Percentiles rank a stretch among this genome's conserved stretches.
Conservation (phyloP, 306 rosid genomes). For the Rosa lucieae region DNA sequence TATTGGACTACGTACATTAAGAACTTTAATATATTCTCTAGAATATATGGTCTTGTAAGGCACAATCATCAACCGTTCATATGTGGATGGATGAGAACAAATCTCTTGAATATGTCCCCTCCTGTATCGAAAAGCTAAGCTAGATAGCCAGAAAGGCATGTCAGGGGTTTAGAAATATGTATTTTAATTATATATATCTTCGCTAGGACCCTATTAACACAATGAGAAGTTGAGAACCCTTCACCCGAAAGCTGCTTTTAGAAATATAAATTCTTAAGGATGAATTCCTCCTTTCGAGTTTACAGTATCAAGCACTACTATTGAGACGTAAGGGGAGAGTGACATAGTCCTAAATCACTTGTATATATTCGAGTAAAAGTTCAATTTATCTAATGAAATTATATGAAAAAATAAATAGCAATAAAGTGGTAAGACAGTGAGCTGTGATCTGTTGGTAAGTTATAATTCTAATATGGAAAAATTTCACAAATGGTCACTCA, state of each 20-base stretch:
- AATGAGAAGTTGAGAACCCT: not conserved
- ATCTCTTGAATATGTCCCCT: not conserved
- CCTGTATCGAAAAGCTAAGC: not conserved
- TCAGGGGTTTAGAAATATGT: not conserved
- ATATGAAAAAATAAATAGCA: too few species aligned
- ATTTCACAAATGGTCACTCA: too few species aligned
- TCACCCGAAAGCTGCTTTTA: not conserved
- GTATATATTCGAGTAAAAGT: too few species aligned
- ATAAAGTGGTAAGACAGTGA: too few species aligned
- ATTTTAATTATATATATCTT: too few species aligned
- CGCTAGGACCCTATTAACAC: not conserved
- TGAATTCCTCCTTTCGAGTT: not conserved
- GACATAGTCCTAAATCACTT: not conserved
- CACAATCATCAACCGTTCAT: slow-evolving; percentile 1
- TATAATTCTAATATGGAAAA: too few species aligned
- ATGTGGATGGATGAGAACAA: not conserved
- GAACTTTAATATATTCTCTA: not conserved
- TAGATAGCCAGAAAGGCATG: not conserved
- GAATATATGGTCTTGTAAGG: not conserved
- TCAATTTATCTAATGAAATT: too few species aligned
- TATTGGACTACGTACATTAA: not conserved
- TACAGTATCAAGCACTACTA: not conserved
- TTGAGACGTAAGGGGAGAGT: not conserved
- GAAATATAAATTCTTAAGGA: not conserved
- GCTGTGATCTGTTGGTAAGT: too few species aligned